Base-by-base conservation (phyloP, 1,139 yeast species). In the Magnusiomyces clavatus region DNA sequence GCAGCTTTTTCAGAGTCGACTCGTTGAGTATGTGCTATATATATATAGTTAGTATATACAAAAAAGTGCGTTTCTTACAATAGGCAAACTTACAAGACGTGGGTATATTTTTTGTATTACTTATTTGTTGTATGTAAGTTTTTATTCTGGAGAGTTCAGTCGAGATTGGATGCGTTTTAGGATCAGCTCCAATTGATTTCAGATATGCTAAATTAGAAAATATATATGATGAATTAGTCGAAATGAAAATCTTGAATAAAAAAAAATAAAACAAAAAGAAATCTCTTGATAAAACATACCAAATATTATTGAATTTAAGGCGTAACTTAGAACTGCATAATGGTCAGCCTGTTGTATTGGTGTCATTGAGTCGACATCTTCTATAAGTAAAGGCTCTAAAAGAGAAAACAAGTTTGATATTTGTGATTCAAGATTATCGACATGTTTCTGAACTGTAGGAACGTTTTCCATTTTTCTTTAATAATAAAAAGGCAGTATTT, bases 121-220 rank as follows among this genome's bases (percentile, higher is more conserved):
- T 79, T 46, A 80, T 76, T 62, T 82, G 75, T 43, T 75, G 76
- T 83, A 87, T 83, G 60, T 83, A 83, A 14, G 74, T 66, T 65
- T 84, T 85, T 43, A 89, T 83, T 57, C 95, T 73, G 20, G 73
- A 74, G 50, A 89, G 72, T 64, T 89, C 96, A 29, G 73, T 72
- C 82, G 82, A 79, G 5, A 88, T 77, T 0, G 84, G 81, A 57
- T 83, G 87, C 2, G 69, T 66, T 16, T 73, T 72, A 0, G 85
- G 77, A 55, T 82, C 78, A 13, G 75, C 67, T 0, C 94, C 95
- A 14, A 70, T 68, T 1, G 81, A 64, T 60, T 85, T 83, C 57
- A 85, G 67, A 60, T 82, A 81, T 13, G 88, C 77, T 39, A 10
- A n/a, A 12, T 12, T 16, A 5, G 10, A 37, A 14, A 39, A 3